Evolutionary conservation across 208 protist genomes (phyloP), one percentile per base, ranked within the genome.

Genomic region (Acanthamoeba castellanii): DNA sequence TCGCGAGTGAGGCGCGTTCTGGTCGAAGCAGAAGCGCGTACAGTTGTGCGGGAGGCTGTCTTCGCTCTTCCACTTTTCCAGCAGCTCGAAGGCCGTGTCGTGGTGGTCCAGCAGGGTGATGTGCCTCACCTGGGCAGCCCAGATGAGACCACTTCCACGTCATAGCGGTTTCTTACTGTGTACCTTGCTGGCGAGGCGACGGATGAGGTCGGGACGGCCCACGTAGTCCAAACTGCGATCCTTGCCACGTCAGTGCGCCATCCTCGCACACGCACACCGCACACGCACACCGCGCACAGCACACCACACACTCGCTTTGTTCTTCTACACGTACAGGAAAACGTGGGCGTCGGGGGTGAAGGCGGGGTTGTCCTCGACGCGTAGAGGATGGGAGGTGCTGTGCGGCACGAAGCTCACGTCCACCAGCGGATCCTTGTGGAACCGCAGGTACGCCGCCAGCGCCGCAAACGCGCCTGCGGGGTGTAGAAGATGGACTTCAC

Each of bases 381-480:
- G 45, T 16, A 85, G 34, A n/a, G 30, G 27, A 3, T 55, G 34
- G 30, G 16, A 52, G 76, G 76, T 85, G 47, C 34, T 59, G 47
- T 85, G 76, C 76, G 76, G 30, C 37, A 85, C 45, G 27, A 85
- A 85, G 45, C 30, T n/a, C 30, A 85, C 16, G 47, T 85, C 76
- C 47, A 59, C 45, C 14, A 32, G 20, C 30, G 76, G 27, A 6
- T 59, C 76, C 47, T 85, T 85, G 76, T 47, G 47, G 76, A 85
- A 85, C 18, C 47, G 76, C 76, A 85, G 45, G 27, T 55, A 85
- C 18, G 76, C 76, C 18, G 76, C 76, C 22, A 85, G 76, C 18
- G 76, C 76, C 45, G 76, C 76, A 57, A 85, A 85, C 34, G 76
- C 76, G 1, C 76, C 76, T 74, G 66, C 32, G 1, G 20, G 55